Conservation (phyloP, 148 eudicot species). For the Silene latifolia region DNA sequence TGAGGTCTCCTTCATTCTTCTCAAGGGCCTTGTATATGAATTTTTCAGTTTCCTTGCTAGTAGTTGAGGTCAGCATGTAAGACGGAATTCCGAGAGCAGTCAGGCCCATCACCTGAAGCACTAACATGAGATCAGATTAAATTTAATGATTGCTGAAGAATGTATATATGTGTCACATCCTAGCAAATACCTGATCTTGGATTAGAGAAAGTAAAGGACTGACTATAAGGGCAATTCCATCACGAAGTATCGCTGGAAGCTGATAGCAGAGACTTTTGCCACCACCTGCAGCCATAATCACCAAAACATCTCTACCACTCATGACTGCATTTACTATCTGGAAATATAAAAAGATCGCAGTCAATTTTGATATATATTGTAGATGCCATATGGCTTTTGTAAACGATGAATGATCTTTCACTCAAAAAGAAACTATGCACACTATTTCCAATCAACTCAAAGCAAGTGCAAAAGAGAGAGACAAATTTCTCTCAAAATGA, state of each 20-base stretch:
- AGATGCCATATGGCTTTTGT: not conserved
- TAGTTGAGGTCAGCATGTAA: conserved; percentile 89
- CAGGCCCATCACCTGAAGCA: conserved; percentile 89
- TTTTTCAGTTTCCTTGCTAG: conserved; percentile 78
- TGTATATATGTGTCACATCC: conserved; percentile 2
- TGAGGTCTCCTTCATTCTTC: conserved; percentile 88
- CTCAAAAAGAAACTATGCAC: not conserved
- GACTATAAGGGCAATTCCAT: conserved; percentile 82
- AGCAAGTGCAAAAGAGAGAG: not conserved
- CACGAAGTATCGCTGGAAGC: conserved; percentile 88
- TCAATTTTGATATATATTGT: not conserved
- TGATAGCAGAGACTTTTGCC: conserved; percentile 99
- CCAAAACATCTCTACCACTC: conserved; percentile 93
- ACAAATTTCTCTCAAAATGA: too few relatives aligned
- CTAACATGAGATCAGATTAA: conserved; percentile 11
- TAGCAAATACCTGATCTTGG: conserved; percentile 86
- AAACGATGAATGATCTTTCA: not conserved
- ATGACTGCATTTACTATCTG: conserved; percentile 90
- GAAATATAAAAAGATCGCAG: conserved; percentile 11
- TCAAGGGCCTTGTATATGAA: conserved; percentile 89
- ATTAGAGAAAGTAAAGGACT: conserved; percentile 98
- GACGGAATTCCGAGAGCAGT: conserved; percentile 91
- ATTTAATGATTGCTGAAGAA: conserved; percentile 4
- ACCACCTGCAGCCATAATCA: conserved; percentile 99
- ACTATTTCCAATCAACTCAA: not conserved